Conservation (phyloP, 192 early-diverging fungal genomes). For the Entrophospora sp. region DNA sequence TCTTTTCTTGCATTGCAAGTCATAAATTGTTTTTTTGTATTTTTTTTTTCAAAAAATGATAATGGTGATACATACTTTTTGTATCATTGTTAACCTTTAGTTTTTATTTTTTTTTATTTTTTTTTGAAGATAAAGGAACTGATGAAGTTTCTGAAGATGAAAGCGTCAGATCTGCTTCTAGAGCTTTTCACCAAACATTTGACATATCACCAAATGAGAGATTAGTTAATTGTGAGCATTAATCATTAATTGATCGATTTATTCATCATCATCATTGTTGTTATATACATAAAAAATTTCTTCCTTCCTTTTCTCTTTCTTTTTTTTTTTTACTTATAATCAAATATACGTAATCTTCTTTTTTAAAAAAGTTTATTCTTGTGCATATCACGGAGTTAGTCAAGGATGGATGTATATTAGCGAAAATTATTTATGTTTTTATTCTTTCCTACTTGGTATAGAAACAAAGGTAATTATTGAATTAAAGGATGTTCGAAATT, state of each 20-base stretch:
- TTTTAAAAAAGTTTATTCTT: constrained; percentile 77
- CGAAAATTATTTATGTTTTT: constrained; percentile 88
- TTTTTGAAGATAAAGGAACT: constrained; percentile 49
- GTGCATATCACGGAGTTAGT: constrained; percentile 73
- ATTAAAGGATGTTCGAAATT: constrained; percentile 84
- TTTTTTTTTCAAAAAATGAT: background rate
- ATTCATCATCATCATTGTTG: no score
- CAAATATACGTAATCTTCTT: no score
- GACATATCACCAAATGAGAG: constrained; percentile 69
- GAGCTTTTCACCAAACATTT: constrained; percentile 86
- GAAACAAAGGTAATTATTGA: constrained; percentile 90
- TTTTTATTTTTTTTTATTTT: no score
- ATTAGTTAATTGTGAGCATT: constrained; percentile 75
- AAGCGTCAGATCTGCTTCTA: constrained; percentile 77
- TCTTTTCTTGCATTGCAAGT: background rate
- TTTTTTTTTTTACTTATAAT: background rate
- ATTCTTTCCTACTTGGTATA: constrained; percentile 85
- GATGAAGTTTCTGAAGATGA: constrained; percentile 79
- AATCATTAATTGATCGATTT: background rate
- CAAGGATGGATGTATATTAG: constrained; percentile 99
- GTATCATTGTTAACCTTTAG: no score
- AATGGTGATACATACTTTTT: no score
- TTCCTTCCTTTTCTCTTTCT: no score
- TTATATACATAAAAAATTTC: no score
- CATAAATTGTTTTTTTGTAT: background rate